These are phyloP conservation scores for Paramarasmius palmivorus DNA, from an alignment of 1,284 basidiomycete genomes.

Conservation along the genomic window DNA sequence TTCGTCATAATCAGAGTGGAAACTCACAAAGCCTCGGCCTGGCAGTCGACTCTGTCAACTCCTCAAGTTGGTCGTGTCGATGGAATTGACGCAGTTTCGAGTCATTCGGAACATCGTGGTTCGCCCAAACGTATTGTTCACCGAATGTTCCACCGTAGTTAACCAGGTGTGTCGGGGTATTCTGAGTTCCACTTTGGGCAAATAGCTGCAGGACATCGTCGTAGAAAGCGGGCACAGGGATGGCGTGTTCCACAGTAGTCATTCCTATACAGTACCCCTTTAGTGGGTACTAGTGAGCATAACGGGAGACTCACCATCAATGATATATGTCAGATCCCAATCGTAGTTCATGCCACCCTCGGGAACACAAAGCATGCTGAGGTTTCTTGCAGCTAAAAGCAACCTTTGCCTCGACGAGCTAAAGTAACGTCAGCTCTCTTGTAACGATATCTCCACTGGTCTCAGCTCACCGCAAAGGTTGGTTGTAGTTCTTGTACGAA, in stretches of 20 bases:
- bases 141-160: conserved; percentile 71
- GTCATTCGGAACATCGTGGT: conserved; percentile 61
- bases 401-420: conserved; percentile 71
- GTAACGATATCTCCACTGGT: too few species aligned
- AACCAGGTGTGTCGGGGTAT: conserved; percentile 73
- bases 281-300: background rate
- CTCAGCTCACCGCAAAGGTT: conserved; percentile 65
- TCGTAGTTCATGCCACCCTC: conserved; percentile 78
- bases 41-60: conserved; percentile 57
- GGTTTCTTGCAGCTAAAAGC: conserved; percentile 56
- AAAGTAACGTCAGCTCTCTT: background rate
- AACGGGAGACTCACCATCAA: conserved; percentile 51
- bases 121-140: conserved; percentile 69
- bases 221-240: conserved; percentile 64
- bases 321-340: conserved; percentile 74
- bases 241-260: conserved; percentile 72
- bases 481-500: conserved; percentile 77
- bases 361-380: conserved; percentile 71
- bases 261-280: conserved; percentile 49
- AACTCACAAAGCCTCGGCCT: conserved; percentile 58
- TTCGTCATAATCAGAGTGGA: background rate
- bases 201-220: conserved; percentile 66
- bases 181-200: conserved; percentile 64
- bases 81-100: conserved; percentile 62
- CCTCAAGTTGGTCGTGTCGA: conserved; percentile 64